Conservation (phyloP, 192 early-diverging fungal genomes). For the Backusella mclennaniae region DNA sequence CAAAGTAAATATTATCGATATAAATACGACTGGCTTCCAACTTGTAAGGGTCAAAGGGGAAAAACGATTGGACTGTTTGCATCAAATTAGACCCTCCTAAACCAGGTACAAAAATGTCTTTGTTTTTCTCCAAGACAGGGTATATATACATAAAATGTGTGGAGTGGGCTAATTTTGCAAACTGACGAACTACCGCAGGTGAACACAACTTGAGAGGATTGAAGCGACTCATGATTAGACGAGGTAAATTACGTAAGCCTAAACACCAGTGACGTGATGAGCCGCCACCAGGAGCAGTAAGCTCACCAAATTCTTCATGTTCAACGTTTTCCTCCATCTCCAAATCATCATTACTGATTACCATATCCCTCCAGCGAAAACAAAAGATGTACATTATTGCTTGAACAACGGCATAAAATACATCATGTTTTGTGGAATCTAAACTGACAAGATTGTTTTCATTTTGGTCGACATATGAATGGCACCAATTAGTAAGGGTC, state of each 20-base stretch:
- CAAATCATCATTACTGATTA: conserved; percentile 25
- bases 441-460: conserved; percentile 41
- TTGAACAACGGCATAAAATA: conserved; percentile 87
- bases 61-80: conserved; percentile 63
- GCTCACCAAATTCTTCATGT: conserved; percentile 7
- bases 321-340: conserved; percentile 26
- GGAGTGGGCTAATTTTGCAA: conserved; percentile 74
- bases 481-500: conserved; percentile 64
- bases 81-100: conserved; percentile 11
- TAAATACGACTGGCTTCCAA: conserved; percentile 68
- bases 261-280: conserved; percentile 51
- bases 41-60: conserved; percentile 91
- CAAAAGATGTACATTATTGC: conserved; percentile 92
- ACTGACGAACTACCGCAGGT: conserved; percentile 75
- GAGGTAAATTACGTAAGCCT: conserved; percentile 64
- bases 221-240: conserved; percentile 73
- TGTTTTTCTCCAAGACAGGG: conserved; percentile 69
- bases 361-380: conserved; percentile 88
- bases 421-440: conserved; percentile 65
- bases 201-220: conserved; percentile 82
- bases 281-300: conserved; percentile 8
- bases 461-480: conserved; percentile 64
- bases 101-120: conserved; percentile 38
- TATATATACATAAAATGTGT: conserved; percentile 87
- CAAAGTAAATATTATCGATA: conserved; percentile 71